Evolutionary conservation across 1,284 basidiomycete genomes (phyloP).

Genomic region (Polyporus tsugae): DNA sequence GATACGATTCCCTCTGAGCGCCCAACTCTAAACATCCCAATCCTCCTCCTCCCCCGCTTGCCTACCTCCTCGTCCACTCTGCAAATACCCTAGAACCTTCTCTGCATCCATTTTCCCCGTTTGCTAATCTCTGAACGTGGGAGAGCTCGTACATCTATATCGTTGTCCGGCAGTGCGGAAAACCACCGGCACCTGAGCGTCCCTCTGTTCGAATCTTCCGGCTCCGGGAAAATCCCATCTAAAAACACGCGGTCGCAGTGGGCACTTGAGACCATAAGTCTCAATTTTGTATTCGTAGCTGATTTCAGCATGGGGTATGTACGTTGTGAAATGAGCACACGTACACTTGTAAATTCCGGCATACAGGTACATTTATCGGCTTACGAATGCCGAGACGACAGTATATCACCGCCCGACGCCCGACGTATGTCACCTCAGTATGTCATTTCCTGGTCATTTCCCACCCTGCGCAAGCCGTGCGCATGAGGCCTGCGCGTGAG

Average conservation of each 20-base stretch:
- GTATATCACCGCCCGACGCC: neutral
- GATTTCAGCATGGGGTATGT: neutral
- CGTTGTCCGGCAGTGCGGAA: neutral
- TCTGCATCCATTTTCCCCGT: neutral
- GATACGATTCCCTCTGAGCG: constrained; percentile 39
- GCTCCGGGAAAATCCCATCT: neutral
- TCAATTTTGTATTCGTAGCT: neutral
- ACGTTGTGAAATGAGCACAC: neutral
- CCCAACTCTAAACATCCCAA: constrained; percentile 15
- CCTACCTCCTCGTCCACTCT: neutral
- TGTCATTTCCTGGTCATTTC: neutral
- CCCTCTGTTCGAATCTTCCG: neutral
- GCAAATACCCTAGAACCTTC: neutral
- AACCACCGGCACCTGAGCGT: neutral
- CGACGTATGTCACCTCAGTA: neutral
- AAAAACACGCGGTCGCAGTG: neutral
- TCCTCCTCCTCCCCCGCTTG: neutral
- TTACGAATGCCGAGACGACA: neutral
- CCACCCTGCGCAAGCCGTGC: neutral
- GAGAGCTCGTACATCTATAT: neutral
- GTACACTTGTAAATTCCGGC: neutral
- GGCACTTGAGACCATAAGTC: neutral
- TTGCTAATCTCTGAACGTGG: neutral
- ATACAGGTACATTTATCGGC: neutral
- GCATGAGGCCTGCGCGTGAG: neutral